Percentiles rank a stretch among this genome's conserved stretches.
Evolutionary conservation across 164 flowering plant species (phyloP).

Genomic region (Brasenia schreberi): DNA sequence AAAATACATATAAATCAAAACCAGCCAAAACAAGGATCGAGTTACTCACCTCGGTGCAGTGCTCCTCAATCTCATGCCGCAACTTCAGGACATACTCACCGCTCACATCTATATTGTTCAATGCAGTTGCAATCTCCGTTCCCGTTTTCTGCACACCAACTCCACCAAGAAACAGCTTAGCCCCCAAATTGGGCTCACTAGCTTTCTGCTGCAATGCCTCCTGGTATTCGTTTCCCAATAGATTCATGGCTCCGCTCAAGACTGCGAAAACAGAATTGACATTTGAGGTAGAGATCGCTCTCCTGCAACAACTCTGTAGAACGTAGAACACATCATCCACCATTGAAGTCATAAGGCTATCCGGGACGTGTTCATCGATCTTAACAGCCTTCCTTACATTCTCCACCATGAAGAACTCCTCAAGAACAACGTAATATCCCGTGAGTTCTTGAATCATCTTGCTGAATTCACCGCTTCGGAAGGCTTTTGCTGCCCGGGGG

Average conservation of each 20-base stretch:
- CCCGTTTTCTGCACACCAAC: slow-evolving; percentile 87
- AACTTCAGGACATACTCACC: slow-evolving; percentile 81
- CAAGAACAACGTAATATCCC: slow-evolving; percentile 82
- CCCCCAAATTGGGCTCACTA: slow-evolving; percentile 75
- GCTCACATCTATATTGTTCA: slow-evolving; percentile 89
- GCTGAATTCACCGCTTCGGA: slow-evolving; percentile 69
- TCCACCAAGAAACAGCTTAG: slow-evolving; percentile 75
- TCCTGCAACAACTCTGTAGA: slow-evolving; percentile 77
- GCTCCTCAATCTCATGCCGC: slow-evolving; percentile 80
- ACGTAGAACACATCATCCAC: slow-evolving; percentile 97
- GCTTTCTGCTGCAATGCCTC: slow-evolving; percentile 85
- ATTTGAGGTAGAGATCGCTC: slow-evolving; percentile 88
- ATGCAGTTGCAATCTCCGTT: slow-evolving; percentile 71
- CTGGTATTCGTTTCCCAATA: slow-evolving; percentile 72
- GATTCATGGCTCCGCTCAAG: slow-evolving; percentile 57
- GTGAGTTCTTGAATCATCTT: slow-evolving; percentile 72
- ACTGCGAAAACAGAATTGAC: slow-evolving; percentile 76
- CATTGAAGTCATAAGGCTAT: slow-evolving; percentile 93
- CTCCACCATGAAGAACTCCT: slow-evolving; percentile 94
- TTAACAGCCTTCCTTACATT: slow-evolving; percentile 88
- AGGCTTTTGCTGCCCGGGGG: slow-evolving; percentile 77
- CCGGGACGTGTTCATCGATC: slow-evolving; percentile 78
- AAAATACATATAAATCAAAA: not conserved
- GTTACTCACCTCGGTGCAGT: slow-evolving; percentile 63
- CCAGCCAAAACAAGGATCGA: not conserved